Evolutionary conservation across 2,329 filamentous ascomycete genomes (phyloP).

Genomic region (Sclerotinia glacialis): DNA sequence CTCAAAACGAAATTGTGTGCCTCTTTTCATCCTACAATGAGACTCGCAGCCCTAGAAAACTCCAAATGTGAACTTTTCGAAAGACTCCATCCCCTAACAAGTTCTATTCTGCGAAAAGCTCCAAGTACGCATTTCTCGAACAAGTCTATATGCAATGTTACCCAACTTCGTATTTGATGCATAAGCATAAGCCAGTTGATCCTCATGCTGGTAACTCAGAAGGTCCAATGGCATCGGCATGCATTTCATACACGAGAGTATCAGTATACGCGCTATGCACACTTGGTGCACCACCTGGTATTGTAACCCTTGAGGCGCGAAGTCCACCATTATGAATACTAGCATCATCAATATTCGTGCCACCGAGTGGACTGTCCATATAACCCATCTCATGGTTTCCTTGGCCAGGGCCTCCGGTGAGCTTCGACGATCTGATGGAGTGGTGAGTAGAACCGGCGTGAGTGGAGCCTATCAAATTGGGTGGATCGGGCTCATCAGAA

Average conservation of each 20-base stretch:
- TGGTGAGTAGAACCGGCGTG: neutral
- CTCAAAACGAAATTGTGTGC: neutral
- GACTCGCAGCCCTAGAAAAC: neutral
- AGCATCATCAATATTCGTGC: neutral
- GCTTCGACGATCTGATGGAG: neutral
- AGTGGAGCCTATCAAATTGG: neutral
- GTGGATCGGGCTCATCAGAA: neutral
- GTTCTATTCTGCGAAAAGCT: too few species aligned
- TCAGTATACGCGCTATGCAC: neutral
- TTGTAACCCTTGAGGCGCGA: neutral
- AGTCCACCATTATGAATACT: neutral
- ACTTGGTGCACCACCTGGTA: neutral
- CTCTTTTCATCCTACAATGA: neutral
- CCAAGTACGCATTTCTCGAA: neutral
- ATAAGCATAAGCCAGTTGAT: neutral
- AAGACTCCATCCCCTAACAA: neutral
- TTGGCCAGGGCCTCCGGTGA: neutral
- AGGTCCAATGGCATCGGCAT: neutral
- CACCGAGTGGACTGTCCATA: slow-evolving; percentile 1
- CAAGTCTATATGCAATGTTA: neutral
- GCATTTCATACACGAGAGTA: neutral
- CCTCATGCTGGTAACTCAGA: neutral
- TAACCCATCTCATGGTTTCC: neutral
- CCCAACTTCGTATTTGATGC: neutral
- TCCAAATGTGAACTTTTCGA: neutral